phyloP scores from a whole-genome alignment of 2,329 filamentous ascomycete genomes.

The Sclerotinia subarctica region DNA sequence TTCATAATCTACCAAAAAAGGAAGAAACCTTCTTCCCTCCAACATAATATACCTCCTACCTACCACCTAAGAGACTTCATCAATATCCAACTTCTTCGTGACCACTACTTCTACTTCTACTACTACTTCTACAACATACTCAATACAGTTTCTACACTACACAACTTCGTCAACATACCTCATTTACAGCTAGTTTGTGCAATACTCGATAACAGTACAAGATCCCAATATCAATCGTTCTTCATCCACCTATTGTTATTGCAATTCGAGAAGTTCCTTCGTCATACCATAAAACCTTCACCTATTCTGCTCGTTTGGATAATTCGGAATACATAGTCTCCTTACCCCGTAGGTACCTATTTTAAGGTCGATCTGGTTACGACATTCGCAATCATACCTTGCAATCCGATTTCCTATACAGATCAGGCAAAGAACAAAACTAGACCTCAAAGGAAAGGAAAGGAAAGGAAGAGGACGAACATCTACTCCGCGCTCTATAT shows the following conservation, averaged over 20 bases:
- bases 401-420: background rate
- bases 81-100: too few species aligned
- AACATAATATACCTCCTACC: background rate
- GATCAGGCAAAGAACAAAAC: background rate
- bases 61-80: background rate
- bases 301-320: slow-evolving; percentile 21
- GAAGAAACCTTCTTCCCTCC: background rate
- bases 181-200: background rate
- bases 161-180: background rate
- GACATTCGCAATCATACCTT: background rate
- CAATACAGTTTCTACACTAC: slow-evolving; percentile 2
- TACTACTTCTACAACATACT: background rate
- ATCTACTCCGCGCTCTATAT: background rate
- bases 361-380: slow-evolving; percentile 6
- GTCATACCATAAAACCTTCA: background rate
- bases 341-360: background rate
- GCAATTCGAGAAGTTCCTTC: background rate
- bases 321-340: background rate
- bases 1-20: background rate
- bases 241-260: background rate
- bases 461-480: background rate
- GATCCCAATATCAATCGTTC: background rate
- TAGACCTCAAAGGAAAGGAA: background rate
- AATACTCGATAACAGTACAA: background rate
- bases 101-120: background rate